Conservation (phyloP, 495 filamentous ascomycete species). For the Neurospora hispaniola region DNA sequence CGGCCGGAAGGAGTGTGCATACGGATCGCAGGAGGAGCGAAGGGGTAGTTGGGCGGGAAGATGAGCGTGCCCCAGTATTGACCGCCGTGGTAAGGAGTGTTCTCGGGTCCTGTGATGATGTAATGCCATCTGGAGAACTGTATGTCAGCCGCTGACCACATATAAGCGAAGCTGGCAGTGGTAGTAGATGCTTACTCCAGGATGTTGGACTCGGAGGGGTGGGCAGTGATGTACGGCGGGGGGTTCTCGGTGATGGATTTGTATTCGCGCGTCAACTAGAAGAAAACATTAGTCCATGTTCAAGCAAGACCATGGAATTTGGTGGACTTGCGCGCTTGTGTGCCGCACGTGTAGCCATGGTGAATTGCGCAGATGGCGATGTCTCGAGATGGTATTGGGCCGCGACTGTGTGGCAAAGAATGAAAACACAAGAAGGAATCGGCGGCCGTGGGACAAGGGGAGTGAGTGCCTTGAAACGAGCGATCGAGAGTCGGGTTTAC, state of each 20-base stretch:
- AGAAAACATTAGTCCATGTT: neutral
- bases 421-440: neutral
- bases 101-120: slow-evolving; percentile 89
- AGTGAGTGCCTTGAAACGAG: neutral
- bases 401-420: neutral
- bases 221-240: slow-evolving; percentile 85
- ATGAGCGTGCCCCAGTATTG: slow-evolving; percentile 98
- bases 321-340: slow-evolving; percentile 63
- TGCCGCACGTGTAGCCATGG: slow-evolving; percentile 74
- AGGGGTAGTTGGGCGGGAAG: slow-evolving; percentile 94
- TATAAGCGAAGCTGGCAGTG: neutral
- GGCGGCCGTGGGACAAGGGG: neutral
- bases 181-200: slow-evolving; percentile 51
- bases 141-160: slow-evolving; percentile 4
- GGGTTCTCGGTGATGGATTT: slow-evolving; percentile 84
- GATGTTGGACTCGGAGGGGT: slow-evolving; percentile 91
- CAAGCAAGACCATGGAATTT: neutral
- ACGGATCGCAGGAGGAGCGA: slow-evolving; percentile 91
- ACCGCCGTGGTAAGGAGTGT: slow-evolving; percentile 86
- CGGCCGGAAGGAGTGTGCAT: slow-evolving; percentile 97
- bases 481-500: neutral
- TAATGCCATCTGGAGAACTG: slow-evolving; percentile 76
- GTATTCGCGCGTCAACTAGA: slow-evolving; percentile 86
- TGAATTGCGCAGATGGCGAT: slow-evolving; percentile 33
- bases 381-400: neutral